Percentiles rank a stretch among this genome's conserved stretches.
phyloP scores from a whole-genome alignment of 306 rosid genomes.

The Corylus avellana region DNA sequence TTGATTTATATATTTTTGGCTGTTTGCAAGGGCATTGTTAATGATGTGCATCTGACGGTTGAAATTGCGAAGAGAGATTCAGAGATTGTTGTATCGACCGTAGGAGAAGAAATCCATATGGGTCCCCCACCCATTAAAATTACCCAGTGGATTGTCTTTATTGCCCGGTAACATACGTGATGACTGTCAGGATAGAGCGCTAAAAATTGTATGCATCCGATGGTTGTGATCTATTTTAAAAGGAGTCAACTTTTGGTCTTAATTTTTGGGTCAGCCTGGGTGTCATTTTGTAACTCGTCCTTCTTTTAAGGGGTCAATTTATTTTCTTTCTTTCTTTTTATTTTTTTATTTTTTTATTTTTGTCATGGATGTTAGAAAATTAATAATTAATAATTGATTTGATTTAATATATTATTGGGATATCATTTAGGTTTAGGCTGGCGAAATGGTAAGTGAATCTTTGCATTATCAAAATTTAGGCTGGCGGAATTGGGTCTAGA shows the following conservation, averaged over 20 bases:
- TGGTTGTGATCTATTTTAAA: background rate
- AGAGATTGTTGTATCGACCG: background rate
- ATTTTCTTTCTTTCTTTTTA: too few relatives aligned
- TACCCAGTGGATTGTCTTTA: background rate
- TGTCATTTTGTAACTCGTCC: too few relatives aligned
- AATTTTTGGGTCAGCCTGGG: too few relatives aligned
- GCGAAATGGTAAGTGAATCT: too few relatives aligned
- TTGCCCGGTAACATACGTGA: background rate
- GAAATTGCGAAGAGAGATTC: slow-evolving; percentile 14
- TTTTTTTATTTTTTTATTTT: too few relatives aligned
- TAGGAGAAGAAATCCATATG: slow-evolving; percentile 34
- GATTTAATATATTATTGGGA: too few relatives aligned
- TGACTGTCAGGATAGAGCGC: background rate
- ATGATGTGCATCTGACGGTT: slow-evolving; percentile 34
- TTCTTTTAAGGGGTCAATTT: too few relatives aligned
- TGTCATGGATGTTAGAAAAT: too few relatives aligned
- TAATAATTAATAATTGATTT: too few relatives aligned
- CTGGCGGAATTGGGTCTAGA: too few relatives aligned
- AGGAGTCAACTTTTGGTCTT: background rate
- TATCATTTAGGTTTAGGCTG: too few relatives aligned
- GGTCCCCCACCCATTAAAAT: slow-evolving; percentile 39
- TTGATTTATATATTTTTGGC: slow-evolving; percentile 28
- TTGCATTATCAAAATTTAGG: too few relatives aligned
- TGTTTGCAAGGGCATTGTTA: slow-evolving; percentile 18
- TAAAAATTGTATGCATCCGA: background rate